Percentiles rank a stretch among this genome's conserved stretches.
phyloP scores from a whole-genome alignment of 148 eudicot genomes.

The Polygonum aviculare region DNA sequence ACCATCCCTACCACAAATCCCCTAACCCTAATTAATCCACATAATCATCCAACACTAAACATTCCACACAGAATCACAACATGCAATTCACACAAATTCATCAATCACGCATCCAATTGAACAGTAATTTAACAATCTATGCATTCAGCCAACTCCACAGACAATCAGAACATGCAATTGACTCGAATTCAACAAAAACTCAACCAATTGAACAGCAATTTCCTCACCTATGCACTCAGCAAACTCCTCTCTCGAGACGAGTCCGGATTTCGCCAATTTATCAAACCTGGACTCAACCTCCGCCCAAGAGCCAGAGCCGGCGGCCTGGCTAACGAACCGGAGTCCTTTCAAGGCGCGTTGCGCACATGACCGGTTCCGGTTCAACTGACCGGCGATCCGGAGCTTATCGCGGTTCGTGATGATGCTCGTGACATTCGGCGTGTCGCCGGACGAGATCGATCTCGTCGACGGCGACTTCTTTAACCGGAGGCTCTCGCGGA shows the following conservation, averaged over 20 bases:
- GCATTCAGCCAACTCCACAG: slow-evolving; percentile 60
- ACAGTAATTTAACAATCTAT: slow-evolving; percentile 30
- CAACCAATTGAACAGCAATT: neutral
- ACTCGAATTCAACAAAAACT: neutral
- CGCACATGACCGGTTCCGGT: slow-evolving; percentile 56
- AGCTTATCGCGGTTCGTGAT: slow-evolving; percentile 34
- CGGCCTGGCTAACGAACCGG: slow-evolving; percentile 59
- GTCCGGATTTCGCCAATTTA: slow-evolving; percentile 37
- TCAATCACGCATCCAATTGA: neutral
- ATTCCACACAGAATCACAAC: neutral
- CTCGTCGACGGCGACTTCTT: slow-evolving; percentile 22
- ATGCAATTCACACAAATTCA: neutral
- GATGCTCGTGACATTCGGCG: slow-evolving; percentile 19
- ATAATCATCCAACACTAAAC: neutral
- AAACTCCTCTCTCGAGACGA: slow-evolving; percentile 61
- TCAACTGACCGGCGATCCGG: slow-evolving; percentile 38
- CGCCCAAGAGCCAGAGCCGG: slow-evolving; percentile 36
- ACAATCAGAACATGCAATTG: neutral
- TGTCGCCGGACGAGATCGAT: slow-evolving; percentile 15
- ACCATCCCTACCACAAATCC: slow-evolving; percentile 48
- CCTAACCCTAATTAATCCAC: neutral
- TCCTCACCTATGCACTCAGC: slow-evolving; percentile 78
- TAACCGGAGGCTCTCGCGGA: slow-evolving; percentile 40
- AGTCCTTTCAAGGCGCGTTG: slow-evolving; percentile 73
- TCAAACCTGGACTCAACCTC: slow-evolving; percentile 61